These are phyloP conservation scores for Fraxinus baroniana DNA, from an alignment of 305 asterid genomes.

Conservation along the genomic window DNA sequence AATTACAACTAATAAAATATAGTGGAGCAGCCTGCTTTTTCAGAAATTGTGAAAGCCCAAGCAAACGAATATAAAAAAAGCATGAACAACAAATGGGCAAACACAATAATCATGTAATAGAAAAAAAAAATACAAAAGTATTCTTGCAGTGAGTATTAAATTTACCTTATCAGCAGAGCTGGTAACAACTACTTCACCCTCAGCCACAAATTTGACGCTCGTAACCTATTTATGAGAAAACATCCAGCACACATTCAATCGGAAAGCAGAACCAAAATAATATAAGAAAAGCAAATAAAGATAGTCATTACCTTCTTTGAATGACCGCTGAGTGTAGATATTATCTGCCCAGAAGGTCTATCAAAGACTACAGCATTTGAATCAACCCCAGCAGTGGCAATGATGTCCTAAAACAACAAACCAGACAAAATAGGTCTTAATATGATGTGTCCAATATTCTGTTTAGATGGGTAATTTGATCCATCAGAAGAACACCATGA, in stretches of 20 bases:
- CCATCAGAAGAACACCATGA: neutral
- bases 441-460: slow-evolving; percentile 1
- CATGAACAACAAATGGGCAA: neutral
- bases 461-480: neutral
- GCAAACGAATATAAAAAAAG: slow-evolving; percentile 1
- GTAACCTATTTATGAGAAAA: slow-evolving; percentile 57
- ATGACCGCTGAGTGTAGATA: slow-evolving; percentile 91
- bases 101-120: slow-evolving; percentile 1
- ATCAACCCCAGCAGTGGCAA: slow-evolving; percentile 94
- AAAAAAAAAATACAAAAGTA: neutral
- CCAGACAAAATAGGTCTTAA: slow-evolving; percentile 6
- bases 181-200: slow-evolving; percentile 75
- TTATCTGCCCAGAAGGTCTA: slow-evolving; percentile 81
- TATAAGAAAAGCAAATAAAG: neutral
- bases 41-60: neutral
- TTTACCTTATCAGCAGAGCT: slow-evolving; percentile 92
- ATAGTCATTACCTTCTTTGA: slow-evolving; percentile 69
- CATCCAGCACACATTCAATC: neutral
- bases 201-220: slow-evolving; percentile 79
- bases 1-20: neutral
- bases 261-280: neutral
- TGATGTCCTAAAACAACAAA: slow-evolving; percentile 60
- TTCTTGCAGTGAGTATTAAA: neutral
- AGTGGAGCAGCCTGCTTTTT: neutral
- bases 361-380: slow-evolving; percentile 83